Base-by-base conservation (phyloP, 345 rosid species). In the Lagerstroemia speciosa region DNA sequence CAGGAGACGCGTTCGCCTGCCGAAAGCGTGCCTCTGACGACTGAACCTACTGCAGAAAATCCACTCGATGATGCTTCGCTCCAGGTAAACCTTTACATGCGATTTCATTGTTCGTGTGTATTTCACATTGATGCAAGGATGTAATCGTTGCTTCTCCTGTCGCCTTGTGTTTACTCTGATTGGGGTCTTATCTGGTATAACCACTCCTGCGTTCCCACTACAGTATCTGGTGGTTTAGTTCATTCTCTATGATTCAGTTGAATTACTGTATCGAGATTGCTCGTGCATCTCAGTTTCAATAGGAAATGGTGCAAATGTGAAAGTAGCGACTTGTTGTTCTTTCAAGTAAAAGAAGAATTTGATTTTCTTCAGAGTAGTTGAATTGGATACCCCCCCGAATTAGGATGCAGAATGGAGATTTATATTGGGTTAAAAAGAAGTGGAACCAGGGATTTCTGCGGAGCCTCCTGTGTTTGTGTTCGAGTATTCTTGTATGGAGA, bases 1-100 rank as follows among this genome's bases (percentile, higher is more conserved):
- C 26, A 31, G 48, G 67, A 65, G 31, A 65, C 31, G 67, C 67
- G 16, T 38, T 14, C 67, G 46, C 48, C 31, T 65, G 6, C 32
- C 7, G 60, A 64, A 24, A 9, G 26, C 40, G 67, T 10, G 67
- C 27, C 43, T 31, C 43, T 26, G 3, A 4, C 34, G 34, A 16
- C 45, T 7, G 67, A 64, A 19, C 27, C 67, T 64, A 30, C 15
- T 15, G n/a, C 67, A 8, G 52, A 32, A 27, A 40, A 40, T 38
- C 50, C 48, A 5, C 50, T 12, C 45, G 52, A 65, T 22, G 67
- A 65, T 65, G 52, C 67, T 37, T 65, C 67, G 4, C 16, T 65
- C 50, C 67, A 65, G 67, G 67, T 65, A 0, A 19, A 16, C 24
- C 1, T 27, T 19, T 58, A 2, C 33, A 8, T 27, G 1, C 60